phyloP scores from a whole-genome alignment of 1,139 yeast genomes.

The Diutina sp. region DNA sequence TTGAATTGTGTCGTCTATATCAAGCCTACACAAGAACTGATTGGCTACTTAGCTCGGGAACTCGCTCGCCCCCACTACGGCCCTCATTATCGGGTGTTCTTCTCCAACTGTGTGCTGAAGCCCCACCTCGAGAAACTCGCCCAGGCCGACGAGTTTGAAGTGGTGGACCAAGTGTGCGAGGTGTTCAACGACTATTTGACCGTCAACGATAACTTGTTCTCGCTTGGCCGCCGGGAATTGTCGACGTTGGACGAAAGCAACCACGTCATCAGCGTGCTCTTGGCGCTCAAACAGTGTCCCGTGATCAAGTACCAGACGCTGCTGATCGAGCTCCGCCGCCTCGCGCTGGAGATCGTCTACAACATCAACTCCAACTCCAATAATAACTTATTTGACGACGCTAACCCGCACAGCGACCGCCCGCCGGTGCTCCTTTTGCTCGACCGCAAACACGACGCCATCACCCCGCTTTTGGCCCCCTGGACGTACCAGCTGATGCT shows the following conservation, averaged over 20 bases:
- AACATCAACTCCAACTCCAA: constrained; percentile 45
- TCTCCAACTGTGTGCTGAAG: constrained; percentile 65
- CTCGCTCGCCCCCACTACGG: constrained; percentile 68
- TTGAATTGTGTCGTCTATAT: constrained; percentile 71
- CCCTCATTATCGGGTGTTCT: constrained; percentile 56
- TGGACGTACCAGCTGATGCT: constrained; percentile 99
- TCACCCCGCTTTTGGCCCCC: constrained; percentile 83
- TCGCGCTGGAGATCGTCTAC: constrained; percentile 59
- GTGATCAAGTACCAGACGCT: constrained; percentile 63
- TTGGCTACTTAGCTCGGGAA: constrained; percentile 50
- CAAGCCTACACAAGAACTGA: constrained; percentile 57
- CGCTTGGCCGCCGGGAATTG: constrained; percentile 15
- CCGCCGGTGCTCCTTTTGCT: constrained; percentile 69
- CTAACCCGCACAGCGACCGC: constrained; percentile 40
- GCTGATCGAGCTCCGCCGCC: constrained; percentile 45
- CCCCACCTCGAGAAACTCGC: constrained; percentile 76
- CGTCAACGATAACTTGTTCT: constrained; percentile 56
- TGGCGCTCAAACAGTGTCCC: constrained; percentile 70
- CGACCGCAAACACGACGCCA: constrained; percentile 82
- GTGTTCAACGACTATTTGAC: constrained; percentile 74
- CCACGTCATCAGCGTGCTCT: constrained; percentile 49
- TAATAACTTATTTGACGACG: constrained; percentile 53
- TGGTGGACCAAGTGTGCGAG: constrained; percentile 64
- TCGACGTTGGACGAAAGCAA: constrained; percentile 32
- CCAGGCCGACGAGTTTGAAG: constrained; percentile 79